These are phyloP conservation scores for Apiosordaria backusii DNA, from an alignment of 495 filamentous ascomycete genomes.

Conservation along the genomic window DNA sequence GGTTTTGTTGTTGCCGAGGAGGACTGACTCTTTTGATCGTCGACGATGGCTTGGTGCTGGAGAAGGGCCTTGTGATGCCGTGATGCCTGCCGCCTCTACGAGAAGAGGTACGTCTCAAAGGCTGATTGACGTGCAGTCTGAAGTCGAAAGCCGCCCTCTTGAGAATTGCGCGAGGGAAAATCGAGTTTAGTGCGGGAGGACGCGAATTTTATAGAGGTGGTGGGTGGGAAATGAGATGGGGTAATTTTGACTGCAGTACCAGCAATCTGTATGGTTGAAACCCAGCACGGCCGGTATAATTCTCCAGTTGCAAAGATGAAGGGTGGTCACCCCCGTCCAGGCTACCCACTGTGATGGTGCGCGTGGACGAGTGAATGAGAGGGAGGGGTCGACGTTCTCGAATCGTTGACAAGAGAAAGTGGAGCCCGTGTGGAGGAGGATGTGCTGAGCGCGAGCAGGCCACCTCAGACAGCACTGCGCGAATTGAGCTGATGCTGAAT, in stretches of 20 bases:
- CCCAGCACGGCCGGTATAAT: not conserved
- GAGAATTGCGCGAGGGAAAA: constrained; percentile 30
- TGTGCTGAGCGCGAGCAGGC: not conserved
- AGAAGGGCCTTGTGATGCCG: not conserved
- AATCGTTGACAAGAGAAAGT: not conserved
- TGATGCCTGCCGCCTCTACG: not conserved
- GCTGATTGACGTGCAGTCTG: constrained; percentile 4
- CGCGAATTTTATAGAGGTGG: constrained; percentile 30
- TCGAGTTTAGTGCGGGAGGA: constrained; percentile 34
- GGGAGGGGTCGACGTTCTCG: constrained; percentile 1
- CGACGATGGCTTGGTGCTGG: not conserved
- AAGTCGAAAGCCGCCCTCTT: not conserved
- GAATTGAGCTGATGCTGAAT: not conserved
- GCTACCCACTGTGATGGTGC: constrained; percentile 1
- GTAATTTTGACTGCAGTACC: constrained; percentile 10
- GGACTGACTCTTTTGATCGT: not conserved
- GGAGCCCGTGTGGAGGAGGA: constrained; percentile 1
- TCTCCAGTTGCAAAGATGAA: not conserved
- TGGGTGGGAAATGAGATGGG: constrained; percentile 21
- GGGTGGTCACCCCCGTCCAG: not conserved
- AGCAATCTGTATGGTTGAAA: not conserved
- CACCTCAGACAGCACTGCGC: not conserved
- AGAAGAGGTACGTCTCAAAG: not conserved
- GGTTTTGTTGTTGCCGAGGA: not conserved
- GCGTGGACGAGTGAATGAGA: constrained; percentile 1